phyloP scores from a whole-genome alignment of 768 basidiomycete species.

The Suillus spraguei region DNA sequence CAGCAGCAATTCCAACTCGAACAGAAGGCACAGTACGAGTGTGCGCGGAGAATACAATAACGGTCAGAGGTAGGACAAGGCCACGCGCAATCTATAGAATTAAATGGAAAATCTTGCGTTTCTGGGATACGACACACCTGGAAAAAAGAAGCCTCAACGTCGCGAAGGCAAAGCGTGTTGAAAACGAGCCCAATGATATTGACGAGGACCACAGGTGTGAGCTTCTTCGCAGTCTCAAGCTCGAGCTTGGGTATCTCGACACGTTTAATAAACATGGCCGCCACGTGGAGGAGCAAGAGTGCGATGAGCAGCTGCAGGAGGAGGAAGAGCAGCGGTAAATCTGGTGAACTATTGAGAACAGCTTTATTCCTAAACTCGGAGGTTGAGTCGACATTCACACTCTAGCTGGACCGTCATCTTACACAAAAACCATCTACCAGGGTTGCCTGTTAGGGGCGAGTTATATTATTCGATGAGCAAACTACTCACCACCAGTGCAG shows the following conservation, averaged over 20 bases:
- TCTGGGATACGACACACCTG: slow-evolving; percentile 46
- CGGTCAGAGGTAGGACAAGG: slow-evolving; percentile 81
- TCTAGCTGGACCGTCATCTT: slow-evolving; percentile 17
- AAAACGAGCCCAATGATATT: slow-evolving; percentile 78
- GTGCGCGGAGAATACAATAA: slow-evolving; percentile 65
- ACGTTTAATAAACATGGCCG: slow-evolving; percentile 47
- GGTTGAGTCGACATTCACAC: neutral
- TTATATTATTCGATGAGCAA: neutral
- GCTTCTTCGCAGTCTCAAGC: slow-evolving; percentile 53
- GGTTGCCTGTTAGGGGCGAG: slow-evolving; percentile 8
- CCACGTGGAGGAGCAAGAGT: slow-evolving; percentile 60
- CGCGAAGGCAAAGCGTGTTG: slow-evolving; percentile 77
- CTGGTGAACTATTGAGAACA: slow-evolving; percentile 65
- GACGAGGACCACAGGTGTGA: slow-evolving; percentile 63
- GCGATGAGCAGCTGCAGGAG: slow-evolving; percentile 70
- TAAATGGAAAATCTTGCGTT: neutral
- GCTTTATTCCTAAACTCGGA: slow-evolving; percentile 64
- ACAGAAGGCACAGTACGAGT: slow-evolving; percentile 55
- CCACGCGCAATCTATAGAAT: slow-evolving; percentile 74
- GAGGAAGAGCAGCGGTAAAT: slow-evolving; percentile 69
- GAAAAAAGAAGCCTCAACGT: slow-evolving; percentile 82
- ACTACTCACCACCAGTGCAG: slow-evolving; percentile 68
- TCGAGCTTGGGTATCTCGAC: slow-evolving; percentile 63
- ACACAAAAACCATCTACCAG: slow-evolving; percentile 53
- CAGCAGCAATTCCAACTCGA: slow-evolving; percentile 60